Percentiles rank a stretch among this genome's conserved stretches.
phyloP scores from a whole-genome alignment of 164 flowering plant genomes.

The Magnolia kwangsiensis region DNA sequence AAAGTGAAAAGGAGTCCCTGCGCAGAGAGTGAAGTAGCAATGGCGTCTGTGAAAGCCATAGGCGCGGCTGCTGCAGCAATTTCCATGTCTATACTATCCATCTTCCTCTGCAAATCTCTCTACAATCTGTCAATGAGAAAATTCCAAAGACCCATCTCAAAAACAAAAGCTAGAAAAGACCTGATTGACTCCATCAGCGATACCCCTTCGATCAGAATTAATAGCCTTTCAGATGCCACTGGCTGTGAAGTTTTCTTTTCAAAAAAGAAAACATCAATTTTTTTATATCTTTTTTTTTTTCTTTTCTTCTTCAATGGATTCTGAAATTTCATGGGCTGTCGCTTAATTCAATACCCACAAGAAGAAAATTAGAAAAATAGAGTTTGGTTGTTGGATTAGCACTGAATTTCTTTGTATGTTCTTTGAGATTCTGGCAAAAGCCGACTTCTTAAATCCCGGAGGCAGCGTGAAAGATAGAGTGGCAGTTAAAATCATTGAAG shows the following conservation, averaged over 20 bases:
- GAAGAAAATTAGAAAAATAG: too few species aligned
- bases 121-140: constrained; percentile 11
- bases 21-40: constrained; percentile 9
- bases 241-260: constrained; percentile 54
- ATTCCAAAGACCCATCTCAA: neutral
- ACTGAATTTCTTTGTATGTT: neutral
- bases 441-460: constrained; percentile 95
- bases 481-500: constrained; percentile 62
- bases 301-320: constrained; percentile 5
- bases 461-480: constrained; percentile 98
- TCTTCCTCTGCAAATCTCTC: constrained; percentile 22
- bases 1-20: too few species aligned
- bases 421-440: constrained; percentile 84
- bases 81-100: constrained; percentile 42
- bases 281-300: too few species aligned
- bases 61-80: constrained; percentile 33
- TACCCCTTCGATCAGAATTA: constrained; percentile 90
- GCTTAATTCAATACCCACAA: neutral
- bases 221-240: constrained; percentile 90
- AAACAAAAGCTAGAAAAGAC: constrained; percentile 36
- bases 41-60: constrained; percentile 41
- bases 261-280: too few species aligned
- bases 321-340: neutral
- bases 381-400: neutral
- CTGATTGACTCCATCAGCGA: constrained; percentile 83